Base-by-base conservation (phyloP, 768 basidiomycete species). In the Leccinum incarnatum region DNA sequence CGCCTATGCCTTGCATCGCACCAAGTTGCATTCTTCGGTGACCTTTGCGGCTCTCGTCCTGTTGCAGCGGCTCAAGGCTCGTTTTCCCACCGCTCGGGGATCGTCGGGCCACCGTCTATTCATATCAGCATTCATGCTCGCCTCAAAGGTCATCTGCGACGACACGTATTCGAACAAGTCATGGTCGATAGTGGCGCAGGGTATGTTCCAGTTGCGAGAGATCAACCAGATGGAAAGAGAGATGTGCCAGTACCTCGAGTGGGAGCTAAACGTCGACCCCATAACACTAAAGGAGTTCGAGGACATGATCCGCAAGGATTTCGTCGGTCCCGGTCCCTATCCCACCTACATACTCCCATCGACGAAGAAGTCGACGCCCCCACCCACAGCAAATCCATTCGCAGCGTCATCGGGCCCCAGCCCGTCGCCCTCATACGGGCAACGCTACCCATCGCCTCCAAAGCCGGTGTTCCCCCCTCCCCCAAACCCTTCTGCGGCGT, bases 101-200 rank as follows among this genome's bases (percentile, higher is more conserved):
- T 87, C 85, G 1, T 87, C 84, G 0, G 89, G 89, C 0, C 88
- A 90, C 56, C 80, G 89, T 0, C 69, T 90, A 0, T 89, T 89
- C 66, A 81, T 90, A 14, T 85, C 85, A 0, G 86, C 88, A 0
- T 87, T 89, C 67, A 89, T 89, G 88, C 84, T 88, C 64, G 79
- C 85, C 0, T 81, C 79, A 3, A 87, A 87, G 69, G 89, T 94
- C n/a, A 89, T 93, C 51, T 94, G 93, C 75, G 93, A 95, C 77
- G 93, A 95, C 66, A 95, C 92, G 0, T 95, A 95, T 71, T 92
- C 89, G 15, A 95, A 95, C 81, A 93, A 93, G 70, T 91, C 89
- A 0, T 95, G 93, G 93, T 83, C 85, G 5, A 89, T 95, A 48
- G 93, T 95, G 42, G 93, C 90, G 0, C 91, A 95, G 72, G 87